phyloP scores from a whole-genome alignment of 108 stramenopile species.

The Conticribra guillardii region DNA sequence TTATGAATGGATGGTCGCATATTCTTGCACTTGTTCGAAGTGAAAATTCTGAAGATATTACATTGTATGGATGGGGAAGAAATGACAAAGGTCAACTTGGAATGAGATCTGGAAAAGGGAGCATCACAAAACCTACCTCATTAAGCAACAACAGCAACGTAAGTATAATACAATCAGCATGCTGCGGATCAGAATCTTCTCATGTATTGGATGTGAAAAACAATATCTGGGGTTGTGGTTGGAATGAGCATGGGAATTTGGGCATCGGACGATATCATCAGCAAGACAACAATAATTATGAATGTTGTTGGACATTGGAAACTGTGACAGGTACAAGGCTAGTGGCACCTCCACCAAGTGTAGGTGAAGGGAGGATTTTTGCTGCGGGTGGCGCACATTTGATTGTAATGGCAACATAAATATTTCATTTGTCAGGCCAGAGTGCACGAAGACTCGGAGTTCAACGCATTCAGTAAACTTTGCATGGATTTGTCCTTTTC shows the following conservation, averaged over 20 bases:
- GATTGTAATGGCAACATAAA: conserved; percentile 32
- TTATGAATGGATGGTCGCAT: conserved; percentile 71
- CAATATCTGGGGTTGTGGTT: conserved; percentile 64
- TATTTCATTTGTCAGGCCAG: not conserved
- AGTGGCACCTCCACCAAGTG: conserved; percentile 33
- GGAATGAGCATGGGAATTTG: conserved; percentile 87
- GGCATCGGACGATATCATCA: conserved; percentile 17
- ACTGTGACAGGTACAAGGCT: conserved; percentile 29
- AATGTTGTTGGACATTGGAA: conserved; percentile 23
- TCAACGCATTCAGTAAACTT: too few relatives aligned
- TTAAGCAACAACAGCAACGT: too few relatives aligned
- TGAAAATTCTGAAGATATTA: conserved; percentile 10
- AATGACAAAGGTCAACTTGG: conserved; percentile 58
- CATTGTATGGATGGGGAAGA: conserved; percentile 78
- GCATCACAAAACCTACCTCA: conserved; percentile 43
- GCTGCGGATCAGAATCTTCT: conserved; percentile 82
- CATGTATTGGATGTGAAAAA: conserved; percentile 53
- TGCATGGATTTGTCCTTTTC: too few relatives aligned
- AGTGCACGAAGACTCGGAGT: too few relatives aligned
- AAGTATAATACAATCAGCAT: conserved; percentile 44
- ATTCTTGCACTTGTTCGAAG: conserved; percentile 50
- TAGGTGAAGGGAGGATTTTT: conserved; percentile 31
- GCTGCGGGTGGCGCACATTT: conserved; percentile 66
- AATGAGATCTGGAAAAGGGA: conserved; percentile 35
- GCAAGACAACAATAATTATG: conserved; percentile 9